Conservation (phyloP, 2,329 filamentous ascomycete species). For the Fusarium anguioides region DNA sequence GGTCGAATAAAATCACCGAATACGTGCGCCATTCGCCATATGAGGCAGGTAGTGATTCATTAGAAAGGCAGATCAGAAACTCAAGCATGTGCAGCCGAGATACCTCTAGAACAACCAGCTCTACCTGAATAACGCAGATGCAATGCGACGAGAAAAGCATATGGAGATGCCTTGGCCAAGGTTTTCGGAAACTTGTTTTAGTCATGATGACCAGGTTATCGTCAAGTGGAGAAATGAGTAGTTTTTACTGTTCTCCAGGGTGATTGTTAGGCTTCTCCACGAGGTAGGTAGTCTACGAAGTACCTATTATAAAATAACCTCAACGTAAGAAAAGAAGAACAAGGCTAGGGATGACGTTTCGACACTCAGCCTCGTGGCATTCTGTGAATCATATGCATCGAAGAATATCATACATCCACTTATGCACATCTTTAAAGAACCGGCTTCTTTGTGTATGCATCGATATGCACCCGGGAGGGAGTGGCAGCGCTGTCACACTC, state of each 20-base stretch:
- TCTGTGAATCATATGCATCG: conserved; percentile 34
- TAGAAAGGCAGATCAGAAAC: neutral
- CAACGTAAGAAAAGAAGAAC: too few species aligned
- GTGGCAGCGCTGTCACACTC: conserved; percentile 35
- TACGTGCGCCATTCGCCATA: neutral
- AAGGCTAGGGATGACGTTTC: conserved; percentile 7
- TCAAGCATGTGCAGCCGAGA: conserved; percentile 9
- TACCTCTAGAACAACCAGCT: neutral
- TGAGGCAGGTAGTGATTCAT: conserved; percentile 11
- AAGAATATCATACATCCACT: conserved; percentile 36
- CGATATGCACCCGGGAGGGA: conserved; percentile 37
- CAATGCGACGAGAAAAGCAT: neutral
- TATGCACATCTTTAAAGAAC: conserved; percentile 35
- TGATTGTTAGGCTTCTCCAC: neutral
- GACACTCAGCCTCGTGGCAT: conserved; percentile 30
- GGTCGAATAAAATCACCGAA: neutral
- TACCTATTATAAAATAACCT: neutral
- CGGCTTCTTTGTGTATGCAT: conserved; percentile 35
- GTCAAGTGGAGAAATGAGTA: conserved; percentile 13
- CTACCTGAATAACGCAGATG: neutral
- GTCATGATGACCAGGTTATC: conserved; percentile 2
- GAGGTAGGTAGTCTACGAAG: too few species aligned
- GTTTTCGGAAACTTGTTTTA: conserved; percentile 15
- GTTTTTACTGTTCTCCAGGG: neutral
- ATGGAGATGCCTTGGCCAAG: conserved; percentile 7